Conservation (phyloP, 257 asterid genomes). For the Solanum chiquidenum region DNA sequence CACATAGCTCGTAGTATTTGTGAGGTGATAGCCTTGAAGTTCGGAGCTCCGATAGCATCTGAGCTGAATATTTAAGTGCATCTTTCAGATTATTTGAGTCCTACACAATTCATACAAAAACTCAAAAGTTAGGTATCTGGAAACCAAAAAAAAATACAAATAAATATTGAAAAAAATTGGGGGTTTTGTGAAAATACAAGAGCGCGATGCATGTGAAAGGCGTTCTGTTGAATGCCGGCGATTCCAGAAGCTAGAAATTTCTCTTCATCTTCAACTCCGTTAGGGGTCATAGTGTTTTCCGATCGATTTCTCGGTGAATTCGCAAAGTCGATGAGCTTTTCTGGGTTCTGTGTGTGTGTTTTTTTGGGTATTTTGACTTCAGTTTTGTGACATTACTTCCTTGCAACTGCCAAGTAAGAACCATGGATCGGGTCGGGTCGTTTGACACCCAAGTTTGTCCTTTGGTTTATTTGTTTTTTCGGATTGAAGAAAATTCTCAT, state of each 20-base stretch:
- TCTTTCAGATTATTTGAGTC: conserved; percentile 92
- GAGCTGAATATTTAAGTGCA: conserved; percentile 93
- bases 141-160: not conserved
- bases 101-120: conserved; percentile 14
- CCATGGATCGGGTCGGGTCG: not conserved
- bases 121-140: conserved; percentile 22
- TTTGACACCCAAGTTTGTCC: not conserved
- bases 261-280: conserved; percentile 85
- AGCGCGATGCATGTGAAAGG: conserved; percentile 97
- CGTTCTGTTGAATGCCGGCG: conserved; percentile 97
- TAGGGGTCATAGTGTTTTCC: conserved; percentile 39
- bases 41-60: conserved; percentile 98
- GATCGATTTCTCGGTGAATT: not conserved
- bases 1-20: conserved; percentile 94
- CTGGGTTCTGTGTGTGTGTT: not conserved
- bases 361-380: not conserved
- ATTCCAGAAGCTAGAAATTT: conserved; percentile 93
- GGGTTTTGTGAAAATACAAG: conserved; percentile 37
- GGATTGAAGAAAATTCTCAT: not conserved
- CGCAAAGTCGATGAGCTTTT: not conserved
- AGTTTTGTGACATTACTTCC: not conserved
- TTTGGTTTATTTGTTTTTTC: not conserved
- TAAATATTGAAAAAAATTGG: not conserved
- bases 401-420: not conserved
- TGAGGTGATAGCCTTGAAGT: conserved; percentile 97